Conservation (phyloP, 2,329 filamentous ascomycete species). For the Aspergillus fructus region DNA sequence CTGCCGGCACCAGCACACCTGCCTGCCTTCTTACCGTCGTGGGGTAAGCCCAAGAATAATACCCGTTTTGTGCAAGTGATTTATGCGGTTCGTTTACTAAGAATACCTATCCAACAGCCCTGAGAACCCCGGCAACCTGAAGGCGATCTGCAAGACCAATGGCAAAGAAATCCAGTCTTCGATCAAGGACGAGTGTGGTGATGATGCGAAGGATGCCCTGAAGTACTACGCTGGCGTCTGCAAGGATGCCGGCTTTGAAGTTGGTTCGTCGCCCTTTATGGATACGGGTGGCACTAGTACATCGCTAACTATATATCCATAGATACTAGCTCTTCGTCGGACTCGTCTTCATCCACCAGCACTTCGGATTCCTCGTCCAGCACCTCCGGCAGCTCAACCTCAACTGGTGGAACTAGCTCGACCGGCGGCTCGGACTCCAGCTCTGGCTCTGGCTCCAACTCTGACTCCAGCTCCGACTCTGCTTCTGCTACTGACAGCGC, state of each 20-base stretch:
- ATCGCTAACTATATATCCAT: conserved; percentile 6
- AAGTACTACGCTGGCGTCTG: conserved; percentile 42
- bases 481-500: neutral
- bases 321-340: conserved; percentile 15
- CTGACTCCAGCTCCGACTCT: conserved; percentile 12
- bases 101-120: conserved; percentile 25
- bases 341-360: conserved; percentile 23
- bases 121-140: conserved; percentile 40
- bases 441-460: conserved; percentile 14
- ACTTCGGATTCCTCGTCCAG: conserved; percentile 24
- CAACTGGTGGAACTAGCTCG: conserved; percentile 5
- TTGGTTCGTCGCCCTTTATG: conserved; percentile 29
- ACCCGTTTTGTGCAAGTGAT: neutral
- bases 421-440: conserved; percentile 14
- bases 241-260: conserved; percentile 38
- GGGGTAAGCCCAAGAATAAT: conserved; percentile 40
- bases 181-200: conserved; percentile 38
- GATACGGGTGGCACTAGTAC: neutral
- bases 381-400: conserved; percentile 22
- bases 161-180: conserved; percentile 35
- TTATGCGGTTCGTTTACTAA: conserved; percentile 20
- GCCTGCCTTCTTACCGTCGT: conserved; percentile 53
- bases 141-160: conserved; percentile 39
- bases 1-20: conserved; percentile 48
- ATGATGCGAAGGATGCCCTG: conserved; percentile 34